Evolutionary conservation across 1,284 basidiomycete species (phyloP), one percentile per base, ranked within the genome.

Genomic region (Ustilago trichophora): DNA sequence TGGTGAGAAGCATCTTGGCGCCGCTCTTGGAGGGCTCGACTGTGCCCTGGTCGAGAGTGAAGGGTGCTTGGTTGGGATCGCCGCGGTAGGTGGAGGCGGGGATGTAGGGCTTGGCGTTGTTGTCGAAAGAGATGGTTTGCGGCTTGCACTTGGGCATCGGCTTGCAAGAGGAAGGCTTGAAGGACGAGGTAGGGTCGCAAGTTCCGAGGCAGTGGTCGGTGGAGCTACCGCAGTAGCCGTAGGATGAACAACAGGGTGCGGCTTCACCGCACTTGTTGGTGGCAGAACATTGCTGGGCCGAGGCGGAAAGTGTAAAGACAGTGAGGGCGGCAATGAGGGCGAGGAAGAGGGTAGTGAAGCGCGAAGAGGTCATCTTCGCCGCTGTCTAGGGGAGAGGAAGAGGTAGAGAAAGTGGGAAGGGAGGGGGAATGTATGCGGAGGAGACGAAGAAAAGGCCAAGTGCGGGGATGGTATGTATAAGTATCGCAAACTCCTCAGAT

Each of bases 111-210:
- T 66, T 65, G 29, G 55, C 48, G n/a, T 48, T 62, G 54, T 68
- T 71, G 37, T 47, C 49, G 32, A 75, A 68, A 18, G 18, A 32
- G 59, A 75, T 56, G 59, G 44, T 60, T 21, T 50, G 52, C 1
- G 58, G 24, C 24, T 63, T 59, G 69, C 73, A 75, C 22, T 65
- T 57, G 29, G 73, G 73, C 50, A 67, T 65, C 6, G 73, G 62
- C 18, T 50, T 48, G 59, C 73, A 75, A 9, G 62, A 63, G 12
- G 35, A 40, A 21, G 66, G 65, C 24, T 46, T 29, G 51, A 65
- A 67, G 6, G 67, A 71, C 1, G 41, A 51, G 31, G 24, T 27
- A 7, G 73, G 63, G 19, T 75, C 57, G 38, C 73, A 75, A 7
- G 41, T 44, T 26, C 66, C 66, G n/a, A 62, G 56, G 44, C 70